Base-by-base conservation (phyloP, 2,329 filamentous ascomycete species). In the Colletotrichum plurivorum region DNA sequence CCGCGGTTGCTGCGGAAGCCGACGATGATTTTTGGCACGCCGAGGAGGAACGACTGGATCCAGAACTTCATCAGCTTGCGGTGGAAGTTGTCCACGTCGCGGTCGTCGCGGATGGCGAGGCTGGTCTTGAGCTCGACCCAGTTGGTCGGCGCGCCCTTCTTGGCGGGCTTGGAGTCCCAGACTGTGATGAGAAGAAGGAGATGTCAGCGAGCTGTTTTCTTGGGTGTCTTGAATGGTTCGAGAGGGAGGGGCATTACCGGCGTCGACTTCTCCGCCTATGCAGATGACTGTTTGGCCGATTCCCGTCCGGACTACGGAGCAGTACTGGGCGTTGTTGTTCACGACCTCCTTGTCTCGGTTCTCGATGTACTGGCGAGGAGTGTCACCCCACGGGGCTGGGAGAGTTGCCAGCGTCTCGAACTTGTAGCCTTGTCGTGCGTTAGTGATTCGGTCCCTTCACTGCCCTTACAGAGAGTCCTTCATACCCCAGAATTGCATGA, bases 81-180 rank as follows among this genome's bases (percentile, higher is more conserved):
- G 80, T 98, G 93, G 77, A 95, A 97, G 71, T 90, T 92, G 20
- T 91, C 81, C 76, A 90, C 85, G 75, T 96, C 93, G 54, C 89
- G 87, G 2, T 91, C 86, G 69, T 88, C 88, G 59, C 85, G 85
- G 57, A 95, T 90, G 72, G 92, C 90, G 48, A 89, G 91, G n/a
- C 90, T 89, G 0, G 96, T 99, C 79, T 99, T 99, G 67, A 99
- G 87, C 80, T 99, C 96, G 39, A 98, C 92, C 93, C 95, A 99
- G 75, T 95, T 94, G 72, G 94, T 92, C 0, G 92, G 89, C n/a
- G 85, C 85, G 56, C 88, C 89, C 60, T 86, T 86, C 67, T 86
- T 84, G 4, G 81, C 79, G 0, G 94, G 94, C 77, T 96, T 97
- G 65, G 87, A 88, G 77, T 97, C 94, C 92, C 94, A 95, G 53